Conservation (phyloP, 2,329 filamentous ascomycete species). For the Apiospora kogelbergensis region DNA sequence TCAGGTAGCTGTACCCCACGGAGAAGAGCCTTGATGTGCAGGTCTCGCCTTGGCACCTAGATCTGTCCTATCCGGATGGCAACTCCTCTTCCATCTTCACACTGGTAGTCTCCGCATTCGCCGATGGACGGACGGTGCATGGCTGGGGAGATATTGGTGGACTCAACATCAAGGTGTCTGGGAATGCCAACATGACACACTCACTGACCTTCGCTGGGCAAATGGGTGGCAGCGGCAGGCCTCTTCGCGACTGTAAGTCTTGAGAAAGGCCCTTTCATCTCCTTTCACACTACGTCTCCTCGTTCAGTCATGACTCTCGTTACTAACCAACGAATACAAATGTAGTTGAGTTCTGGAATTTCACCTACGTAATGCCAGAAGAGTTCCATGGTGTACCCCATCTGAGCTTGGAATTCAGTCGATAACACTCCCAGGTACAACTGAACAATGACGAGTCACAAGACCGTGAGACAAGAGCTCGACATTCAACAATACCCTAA, state of each 20-base stretch:
- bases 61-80: conserved; percentile 54
- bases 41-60: conserved; percentile 42
- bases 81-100: conserved; percentile 49
- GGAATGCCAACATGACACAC: conserved; percentile 42
- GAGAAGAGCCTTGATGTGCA: conserved; percentile 40
- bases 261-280: not conserved
- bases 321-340: not conserved
- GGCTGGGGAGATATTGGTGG: conserved; percentile 50
- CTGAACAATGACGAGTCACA: too few species aligned
- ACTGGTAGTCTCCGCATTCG: conserved; percentile 48
- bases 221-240: conserved; percentile 31
- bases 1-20: conserved; percentile 36
- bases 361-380: conserved; percentile 17
- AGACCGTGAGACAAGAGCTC: not conserved
- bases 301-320: too few species aligned
- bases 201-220: conserved; percentile 43
- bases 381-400: conserved; percentile 8
- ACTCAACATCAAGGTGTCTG: conserved; percentile 43
- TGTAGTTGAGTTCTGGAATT: conserved; percentile 43
- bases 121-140: conserved; percentile 41
- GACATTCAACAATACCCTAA: not conserved
- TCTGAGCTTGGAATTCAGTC: conserved; percentile 8
- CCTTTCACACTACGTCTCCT: too few species aligned
- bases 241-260: conserved; percentile 32
- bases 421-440: too few species aligned